A percentile compares a stretch with the other conserved stretches of the same genome.
These are phyloP conservation scores for Botrytis tulipae DNA, from an alignment of 2,329 filamentous ascomycete species.

Conservation along the genomic window DNA sequence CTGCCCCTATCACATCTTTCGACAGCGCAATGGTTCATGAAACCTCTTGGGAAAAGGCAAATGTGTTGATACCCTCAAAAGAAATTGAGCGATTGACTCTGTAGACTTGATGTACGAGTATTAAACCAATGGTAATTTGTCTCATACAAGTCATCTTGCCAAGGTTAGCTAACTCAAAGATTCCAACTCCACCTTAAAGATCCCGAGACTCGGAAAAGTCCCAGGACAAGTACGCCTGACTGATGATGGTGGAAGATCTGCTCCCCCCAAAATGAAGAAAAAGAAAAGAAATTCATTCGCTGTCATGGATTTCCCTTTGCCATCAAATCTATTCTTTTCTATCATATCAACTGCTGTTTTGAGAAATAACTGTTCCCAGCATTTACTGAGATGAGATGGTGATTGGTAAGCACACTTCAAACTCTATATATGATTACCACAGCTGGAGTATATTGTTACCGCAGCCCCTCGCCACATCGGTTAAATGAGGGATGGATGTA, in stretches of 20 bases:
- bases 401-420: background rate
- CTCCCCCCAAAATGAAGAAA: background rate
- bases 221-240: constrained; percentile 4
- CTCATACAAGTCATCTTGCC: constrained; percentile 14
- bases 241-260: background rate
- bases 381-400: no score
- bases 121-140: background rate
- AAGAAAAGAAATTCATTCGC: background rate
- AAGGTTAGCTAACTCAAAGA: constrained; percentile 8
- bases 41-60: background rate
- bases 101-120: background rate
- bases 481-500: background rate
- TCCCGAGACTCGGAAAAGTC: constrained; percentile 9
- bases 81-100: background rate
- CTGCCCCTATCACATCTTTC: constrained; percentile 4
- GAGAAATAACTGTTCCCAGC: background rate
- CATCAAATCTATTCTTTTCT: background rate
- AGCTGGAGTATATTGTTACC: background rate
- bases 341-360: background rate
- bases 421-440: no score
- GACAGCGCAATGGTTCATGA: background rate
- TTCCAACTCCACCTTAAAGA: constrained; percentile 3
- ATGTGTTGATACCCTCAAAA: background rate
- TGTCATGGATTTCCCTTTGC: background rate
- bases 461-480: background rate